These are phyloP conservation scores for Apiospora sp. DNA, from an alignment of 2,329 filamentous ascomycete species.

Conservation along the genomic window DNA sequence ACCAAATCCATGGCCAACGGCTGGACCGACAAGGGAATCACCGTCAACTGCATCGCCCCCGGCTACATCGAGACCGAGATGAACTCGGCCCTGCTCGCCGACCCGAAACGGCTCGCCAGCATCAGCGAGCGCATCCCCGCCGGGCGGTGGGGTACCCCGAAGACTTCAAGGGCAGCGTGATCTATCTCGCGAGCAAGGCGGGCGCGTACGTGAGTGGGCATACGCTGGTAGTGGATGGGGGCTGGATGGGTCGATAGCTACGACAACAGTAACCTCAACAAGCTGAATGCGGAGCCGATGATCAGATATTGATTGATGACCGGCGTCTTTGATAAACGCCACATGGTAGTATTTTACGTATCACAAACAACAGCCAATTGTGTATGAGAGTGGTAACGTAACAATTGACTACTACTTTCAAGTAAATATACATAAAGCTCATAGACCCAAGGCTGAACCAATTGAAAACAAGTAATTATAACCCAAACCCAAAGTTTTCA, in stretches of 20 bases:
- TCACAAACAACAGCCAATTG: neutral
- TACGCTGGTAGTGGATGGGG: slow-evolving; percentile 61
- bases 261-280: neutral
- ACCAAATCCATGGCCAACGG: slow-evolving; percentile 64
- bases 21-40: slow-evolving; percentile 53
- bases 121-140: slow-evolving; percentile 57
- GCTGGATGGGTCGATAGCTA: slow-evolving; percentile 52
- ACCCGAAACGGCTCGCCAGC: slow-evolving; percentile 46
- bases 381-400: neutral
- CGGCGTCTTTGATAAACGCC: neutral
- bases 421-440: neutral
- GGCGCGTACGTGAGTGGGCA: slow-evolving; percentile 61
- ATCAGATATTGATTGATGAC: neutral
- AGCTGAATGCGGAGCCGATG: too few relatives aligned
- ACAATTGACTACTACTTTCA: neutral
- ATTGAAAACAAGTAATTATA: neutral
- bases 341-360: accelerated
- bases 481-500: neutral
- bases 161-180: slow-evolving; percentile 57
- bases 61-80: slow-evolving; percentile 57
- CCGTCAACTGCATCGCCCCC: slow-evolving; percentile 50
- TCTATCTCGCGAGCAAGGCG: slow-evolving; percentile 57
- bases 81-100: slow-evolving; percentile 50
- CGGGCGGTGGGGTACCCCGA: slow-evolving; percentile 57
- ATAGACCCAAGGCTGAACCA: neutral